Evolutionary conservation across 257 asterid species (phyloP).

Genomic region (Solanum paucissectum): DNA sequence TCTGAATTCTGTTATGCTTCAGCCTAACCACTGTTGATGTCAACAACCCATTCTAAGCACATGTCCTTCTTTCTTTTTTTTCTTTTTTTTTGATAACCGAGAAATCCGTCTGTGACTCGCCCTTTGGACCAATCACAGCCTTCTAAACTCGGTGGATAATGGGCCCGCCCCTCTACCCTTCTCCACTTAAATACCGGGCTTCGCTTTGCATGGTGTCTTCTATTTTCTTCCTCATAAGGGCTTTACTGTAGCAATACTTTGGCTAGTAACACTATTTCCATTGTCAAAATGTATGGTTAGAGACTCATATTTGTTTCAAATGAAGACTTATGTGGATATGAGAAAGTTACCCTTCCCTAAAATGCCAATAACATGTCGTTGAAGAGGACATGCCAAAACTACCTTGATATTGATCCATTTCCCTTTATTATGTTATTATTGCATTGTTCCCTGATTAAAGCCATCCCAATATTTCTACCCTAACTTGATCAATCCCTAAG

Average conservation of each 20-base stretch:
- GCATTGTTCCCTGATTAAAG: not conserved
- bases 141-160: too few relatives aligned
- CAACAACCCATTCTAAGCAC: not conserved
- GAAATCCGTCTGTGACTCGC: too few relatives aligned
- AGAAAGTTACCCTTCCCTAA: not conserved
- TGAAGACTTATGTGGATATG: not conserved
- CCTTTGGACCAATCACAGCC: too few relatives aligned
- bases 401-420: not conserved
- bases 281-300: not conserved
- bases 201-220: too few relatives aligned
- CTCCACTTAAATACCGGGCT: too few relatives aligned
- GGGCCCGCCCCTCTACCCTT: too few relatives aligned
- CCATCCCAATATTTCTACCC: not conserved
- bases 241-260: not conserved
- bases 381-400: not conserved
- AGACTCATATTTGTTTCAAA: not conserved
- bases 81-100: too few relatives aligned
- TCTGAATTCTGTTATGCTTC: not conserved
- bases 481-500: not conserved
- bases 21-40: not conserved
- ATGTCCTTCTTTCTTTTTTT: not conserved
- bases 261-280: not conserved
- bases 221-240: not conserved
- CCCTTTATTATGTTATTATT: not conserved
- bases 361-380: not conserved